These are phyloP conservation scores for Pseudonitzschia delicatissima DNA, from an alignment of 108 stramenopile genomes.

Conservation along the genomic window DNA sequence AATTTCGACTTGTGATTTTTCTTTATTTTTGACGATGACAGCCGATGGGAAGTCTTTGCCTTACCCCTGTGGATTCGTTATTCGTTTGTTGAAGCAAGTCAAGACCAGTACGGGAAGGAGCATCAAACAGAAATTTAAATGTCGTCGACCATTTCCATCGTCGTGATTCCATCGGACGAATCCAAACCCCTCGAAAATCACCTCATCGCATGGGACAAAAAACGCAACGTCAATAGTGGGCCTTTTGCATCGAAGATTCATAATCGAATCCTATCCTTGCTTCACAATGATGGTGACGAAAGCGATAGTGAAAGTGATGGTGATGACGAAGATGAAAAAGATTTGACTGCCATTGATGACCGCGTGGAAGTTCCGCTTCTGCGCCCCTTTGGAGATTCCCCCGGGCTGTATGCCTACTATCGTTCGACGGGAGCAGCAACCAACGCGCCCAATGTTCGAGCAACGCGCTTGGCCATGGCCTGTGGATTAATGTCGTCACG, in stretches of 20 bases:
- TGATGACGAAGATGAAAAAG: background rate
- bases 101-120: no score
- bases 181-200: conserved; percentile 17
- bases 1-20: no score
- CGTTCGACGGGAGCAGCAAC: background rate
- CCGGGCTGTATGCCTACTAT: conserved; percentile 40
- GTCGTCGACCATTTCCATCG: conserved; percentile 23
- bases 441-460: conserved; percentile 54
- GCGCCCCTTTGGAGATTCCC: conserved; percentile 19
- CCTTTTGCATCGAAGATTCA: background rate
- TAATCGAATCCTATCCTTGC: background rate
- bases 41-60: no score
- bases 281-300: no score
- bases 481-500: conserved; percentile 62
- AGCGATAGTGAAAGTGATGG: background rate
- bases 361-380: conserved; percentile 29
- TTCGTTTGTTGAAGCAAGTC: no score
- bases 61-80: no score
- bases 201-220: conserved; percentile 18
- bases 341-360: background rate
- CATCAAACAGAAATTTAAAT: no score
- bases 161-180: conserved; percentile 15
- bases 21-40: no score
- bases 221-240: background rate
- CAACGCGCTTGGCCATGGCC: conserved; percentile 80